Percentiles rank a stretch among this genome's conserved stretches.
phyloP scores from a whole-genome alignment of 257 asterid genomes.

The Henckelia pumila region DNA sequence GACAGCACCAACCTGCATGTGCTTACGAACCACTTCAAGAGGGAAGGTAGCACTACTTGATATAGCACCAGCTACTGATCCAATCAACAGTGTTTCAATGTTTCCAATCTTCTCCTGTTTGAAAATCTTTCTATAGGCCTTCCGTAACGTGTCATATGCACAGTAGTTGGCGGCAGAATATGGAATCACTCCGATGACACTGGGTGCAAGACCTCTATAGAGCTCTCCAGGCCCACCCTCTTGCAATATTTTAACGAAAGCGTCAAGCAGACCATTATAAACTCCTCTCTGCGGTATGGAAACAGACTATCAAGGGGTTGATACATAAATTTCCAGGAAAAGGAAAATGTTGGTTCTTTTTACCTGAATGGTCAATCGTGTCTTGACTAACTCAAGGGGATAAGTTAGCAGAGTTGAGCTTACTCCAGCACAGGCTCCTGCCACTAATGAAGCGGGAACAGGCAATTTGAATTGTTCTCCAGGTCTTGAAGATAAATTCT shows the following conservation, averaged over 20 bases:
- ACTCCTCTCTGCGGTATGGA: slow-evolving; percentile 43
- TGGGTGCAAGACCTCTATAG: slow-evolving; percentile 48
- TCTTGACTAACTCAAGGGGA: slow-evolving; percentile 57
- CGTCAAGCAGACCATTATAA: slow-evolving; percentile 42
- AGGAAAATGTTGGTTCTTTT: neutral
- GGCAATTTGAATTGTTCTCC: slow-evolving; percentile 42
- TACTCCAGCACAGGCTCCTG: slow-evolving; percentile 52
- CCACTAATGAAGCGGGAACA: slow-evolving; percentile 40
- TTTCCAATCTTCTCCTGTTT: slow-evolving; percentile 44
- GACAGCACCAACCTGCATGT: slow-evolving; percentile 58
- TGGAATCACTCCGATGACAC: slow-evolving; percentile 54
- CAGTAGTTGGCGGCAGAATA: slow-evolving; percentile 50
- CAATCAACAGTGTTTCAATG: slow-evolving; percentile 50
- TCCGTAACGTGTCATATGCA: slow-evolving; percentile 47
- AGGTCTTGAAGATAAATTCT: slow-evolving; percentile 43
- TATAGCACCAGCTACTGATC: slow-evolving; percentile 56
- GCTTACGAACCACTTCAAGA: slow-evolving; percentile 51
- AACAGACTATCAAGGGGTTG: neutral
- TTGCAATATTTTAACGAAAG: slow-evolving; percentile 40
- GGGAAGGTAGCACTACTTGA: slow-evolving; percentile 59
- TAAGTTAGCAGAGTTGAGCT: slow-evolving; percentile 51
- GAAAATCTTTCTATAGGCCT: slow-evolving; percentile 38
- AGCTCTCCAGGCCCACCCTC: slow-evolving; percentile 57
- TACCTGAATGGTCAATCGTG: slow-evolving; percentile 59
- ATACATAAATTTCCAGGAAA: too few species aligned